These are phyloP conservation scores for Microglena sp. DNA, from an alignment of 139 green algal species.

Conservation along the genomic window DNA sequence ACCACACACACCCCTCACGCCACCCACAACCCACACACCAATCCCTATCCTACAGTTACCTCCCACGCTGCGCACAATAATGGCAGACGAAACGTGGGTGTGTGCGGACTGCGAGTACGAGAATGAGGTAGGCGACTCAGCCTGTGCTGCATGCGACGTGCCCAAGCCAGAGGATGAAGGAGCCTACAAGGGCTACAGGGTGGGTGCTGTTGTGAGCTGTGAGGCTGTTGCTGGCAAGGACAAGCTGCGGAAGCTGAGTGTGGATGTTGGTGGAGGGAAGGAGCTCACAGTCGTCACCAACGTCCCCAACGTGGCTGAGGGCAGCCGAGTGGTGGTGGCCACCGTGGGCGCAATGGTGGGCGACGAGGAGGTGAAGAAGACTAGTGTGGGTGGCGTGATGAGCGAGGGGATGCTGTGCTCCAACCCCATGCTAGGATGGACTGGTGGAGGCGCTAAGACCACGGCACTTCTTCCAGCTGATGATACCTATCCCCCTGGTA, in stretches of 20 bases:
- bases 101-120: too few species aligned
- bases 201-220: constrained; percentile 1
- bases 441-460: constrained; percentile 9
- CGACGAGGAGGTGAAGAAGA: constrained; percentile 5
- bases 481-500: neutral
- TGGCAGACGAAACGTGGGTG: too few species aligned
- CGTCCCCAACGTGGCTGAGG: constrained; percentile 7
- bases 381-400: constrained; percentile 10
- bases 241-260: constrained; percentile 4
- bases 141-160: too few species aligned
- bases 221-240: constrained; percentile 10
- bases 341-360: constrained; percentile 6
- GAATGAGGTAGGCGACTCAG: too few species aligned
- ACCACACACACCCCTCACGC: too few species aligned
- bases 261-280: neutral
- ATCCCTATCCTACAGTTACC: too few species aligned
- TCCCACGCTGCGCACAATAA: too few species aligned
- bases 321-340: constrained; percentile 9
- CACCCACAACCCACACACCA: too few species aligned
- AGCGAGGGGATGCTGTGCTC: constrained; percentile 16
- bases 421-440: constrained; percentile 18
- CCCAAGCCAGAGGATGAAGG: too few species aligned
- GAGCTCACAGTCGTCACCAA: constrained; percentile 12
- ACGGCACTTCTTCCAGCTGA: constrained; percentile 10
- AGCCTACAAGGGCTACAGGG: constrained; percentile 7